Evolutionary conservation across 2,329 filamentous ascomycete genomes (phyloP).

Genomic region (Aspergillus sp.): DNA sequence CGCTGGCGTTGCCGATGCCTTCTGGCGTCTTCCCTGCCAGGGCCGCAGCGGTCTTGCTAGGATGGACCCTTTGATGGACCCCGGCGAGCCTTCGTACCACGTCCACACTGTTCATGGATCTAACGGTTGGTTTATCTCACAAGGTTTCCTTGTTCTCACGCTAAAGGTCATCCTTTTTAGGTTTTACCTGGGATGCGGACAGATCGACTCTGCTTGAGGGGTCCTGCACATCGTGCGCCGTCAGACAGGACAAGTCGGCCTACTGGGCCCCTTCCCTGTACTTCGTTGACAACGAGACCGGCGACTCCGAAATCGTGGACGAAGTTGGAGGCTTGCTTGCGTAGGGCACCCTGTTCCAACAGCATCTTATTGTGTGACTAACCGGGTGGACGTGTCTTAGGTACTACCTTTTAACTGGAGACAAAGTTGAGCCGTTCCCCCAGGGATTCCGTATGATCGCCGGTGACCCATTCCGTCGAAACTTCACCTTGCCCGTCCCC

Average conservation of each 20-base stretch:
- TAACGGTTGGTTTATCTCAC: constrained; percentile 53
- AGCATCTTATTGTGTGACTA: neutral
- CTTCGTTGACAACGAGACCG: constrained; percentile 66
- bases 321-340: constrained; percentile 82
- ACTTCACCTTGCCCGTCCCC: constrained; percentile 68
- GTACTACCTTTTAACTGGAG: constrained; percentile 79
- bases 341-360: constrained; percentile 55
- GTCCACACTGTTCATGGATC: constrained; percentile 75
- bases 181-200: constrained; percentile 59
- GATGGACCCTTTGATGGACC: constrained; percentile 73
- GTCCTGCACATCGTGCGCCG: constrained; percentile 77
- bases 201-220: constrained; percentile 59
- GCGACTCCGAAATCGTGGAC: constrained; percentile 66
- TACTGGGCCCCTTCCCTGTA: constrained; percentile 84
- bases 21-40: constrained; percentile 88
- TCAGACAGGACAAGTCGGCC: constrained; percentile 78
- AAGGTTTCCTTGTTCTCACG: neutral
- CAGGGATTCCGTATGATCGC: constrained; percentile 78
- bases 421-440: constrained; percentile 70
- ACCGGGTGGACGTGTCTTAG: constrained; percentile 42
- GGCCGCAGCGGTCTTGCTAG: constrained; percentile 67
- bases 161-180: constrained; percentile 42
- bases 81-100: constrained; percentile 62
- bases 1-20: constrained; percentile 56
- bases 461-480: constrained; percentile 66